Percentiles rank a stretch among this genome's conserved stretches.
These are phyloP conservation scores for Starmerella powellii DNA, from an alignment of 805 yeast genomes.

Conservation along the genomic window DNA sequence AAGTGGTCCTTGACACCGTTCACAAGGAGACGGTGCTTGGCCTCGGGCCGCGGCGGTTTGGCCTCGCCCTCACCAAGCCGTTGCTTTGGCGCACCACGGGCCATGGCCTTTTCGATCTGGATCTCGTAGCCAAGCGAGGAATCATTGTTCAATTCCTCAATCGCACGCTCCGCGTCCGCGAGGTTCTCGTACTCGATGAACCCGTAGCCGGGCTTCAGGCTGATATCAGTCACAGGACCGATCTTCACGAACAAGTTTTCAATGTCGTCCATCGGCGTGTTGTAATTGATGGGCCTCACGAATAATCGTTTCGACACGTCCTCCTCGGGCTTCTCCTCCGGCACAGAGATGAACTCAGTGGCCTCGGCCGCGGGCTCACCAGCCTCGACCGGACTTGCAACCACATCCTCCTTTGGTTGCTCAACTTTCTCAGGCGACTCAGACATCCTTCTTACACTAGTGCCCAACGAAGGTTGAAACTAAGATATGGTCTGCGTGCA, in stretches of 20 bases:
- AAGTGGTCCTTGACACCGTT: conserved; percentile 14
- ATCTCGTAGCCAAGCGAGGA: conserved; percentile 29
- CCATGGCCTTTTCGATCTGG: conserved; percentile 28
- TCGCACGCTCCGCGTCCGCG: conserved; percentile 51
- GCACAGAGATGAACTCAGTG: neutral
- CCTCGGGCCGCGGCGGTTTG: conserved; percentile 20
- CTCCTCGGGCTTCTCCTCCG: conserved; percentile 5
- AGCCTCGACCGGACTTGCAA: neutral
- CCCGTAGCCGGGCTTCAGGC: conserved; percentile 50
- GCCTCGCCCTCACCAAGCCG: conserved; percentile 20
- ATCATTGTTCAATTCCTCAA: conserved; percentile 38
- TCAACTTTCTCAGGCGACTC: neutral
- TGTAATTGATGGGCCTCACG: conserved; percentile 23
- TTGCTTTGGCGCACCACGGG: conserved; percentile 21
- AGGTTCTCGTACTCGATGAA: conserved; percentile 52
- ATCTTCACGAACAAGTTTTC: conserved; percentile 36
- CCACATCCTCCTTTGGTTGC: neutral
- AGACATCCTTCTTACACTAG: no score
- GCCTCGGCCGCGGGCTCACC: neutral
- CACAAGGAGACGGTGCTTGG: conserved; percentile 23
- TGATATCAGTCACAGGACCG: conserved; percentile 46
- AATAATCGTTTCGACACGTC: conserved; percentile 17
- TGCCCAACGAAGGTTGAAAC: no score
- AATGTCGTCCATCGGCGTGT: conserved; percentile 33
- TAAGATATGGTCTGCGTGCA: no score